phyloP scores from a whole-genome alignment of 139 green algal genomes.

The Picochlorum sp. region DNA sequence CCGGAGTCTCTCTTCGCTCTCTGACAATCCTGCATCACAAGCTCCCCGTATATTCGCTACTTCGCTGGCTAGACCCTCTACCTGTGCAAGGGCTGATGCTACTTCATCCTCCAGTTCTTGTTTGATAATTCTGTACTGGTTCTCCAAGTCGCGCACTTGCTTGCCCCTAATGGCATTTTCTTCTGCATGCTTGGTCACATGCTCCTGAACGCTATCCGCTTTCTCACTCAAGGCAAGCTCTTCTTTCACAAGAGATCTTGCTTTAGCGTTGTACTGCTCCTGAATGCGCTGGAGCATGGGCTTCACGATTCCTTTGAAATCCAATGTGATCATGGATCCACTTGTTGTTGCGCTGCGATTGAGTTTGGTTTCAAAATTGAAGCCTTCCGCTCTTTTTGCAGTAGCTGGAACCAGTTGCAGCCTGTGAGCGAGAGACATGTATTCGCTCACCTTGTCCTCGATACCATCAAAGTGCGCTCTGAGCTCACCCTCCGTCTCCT shows the following conservation, averaged over 20 bases:
- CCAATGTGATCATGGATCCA: conserved; percentile 54
- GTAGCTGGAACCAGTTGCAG: conserved; percentile 70
- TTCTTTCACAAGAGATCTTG: conserved; percentile 53
- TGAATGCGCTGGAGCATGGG: conserved; percentile 52
- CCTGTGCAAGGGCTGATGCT: conserved; percentile 18
- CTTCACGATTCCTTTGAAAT: conserved; percentile 66
- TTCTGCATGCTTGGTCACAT: conserved; percentile 49
- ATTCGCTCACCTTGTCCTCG: conserved; percentile 45
- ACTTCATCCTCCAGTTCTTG: conserved; percentile 43
- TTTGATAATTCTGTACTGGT: conserved; percentile 29
- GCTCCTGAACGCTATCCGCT: conserved; percentile 30
- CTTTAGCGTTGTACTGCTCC: conserved; percentile 46
- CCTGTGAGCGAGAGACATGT: conserved; percentile 56
- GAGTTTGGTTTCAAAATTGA: conserved; percentile 65
- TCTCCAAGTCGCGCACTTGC: conserved; percentile 48
- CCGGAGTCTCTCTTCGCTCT: conserved; percentile 40
- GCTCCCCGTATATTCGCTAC: conserved; percentile 36
- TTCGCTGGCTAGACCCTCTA: conserved; percentile 39
- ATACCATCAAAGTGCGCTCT: conserved; percentile 31
- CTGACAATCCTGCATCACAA: conserved; percentile 25
- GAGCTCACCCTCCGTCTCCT: conserved; percentile 53
- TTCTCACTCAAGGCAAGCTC: conserved; percentile 51
- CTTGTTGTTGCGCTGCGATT: conserved; percentile 33
- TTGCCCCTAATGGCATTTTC: conserved; percentile 28
- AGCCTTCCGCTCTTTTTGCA: conserved; percentile 72